Base-by-base conservation (phyloP, 257 asterid genomes). In the Cynanchum wilfordii region DNA sequence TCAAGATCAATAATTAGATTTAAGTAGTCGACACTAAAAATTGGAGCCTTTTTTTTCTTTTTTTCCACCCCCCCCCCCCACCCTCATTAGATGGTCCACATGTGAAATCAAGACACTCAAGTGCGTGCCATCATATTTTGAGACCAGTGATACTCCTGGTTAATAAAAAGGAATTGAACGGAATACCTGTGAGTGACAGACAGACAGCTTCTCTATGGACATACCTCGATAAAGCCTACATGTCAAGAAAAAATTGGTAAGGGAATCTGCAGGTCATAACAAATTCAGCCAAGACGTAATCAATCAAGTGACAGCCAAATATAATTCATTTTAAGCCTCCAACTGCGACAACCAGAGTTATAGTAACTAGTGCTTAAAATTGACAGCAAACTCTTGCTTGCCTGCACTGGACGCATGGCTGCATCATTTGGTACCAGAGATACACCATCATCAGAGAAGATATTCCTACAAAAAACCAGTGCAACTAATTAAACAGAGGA, bases 211-310 rank as follows among this genome's bases (percentile, higher is more conserved):
- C 94, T 69, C 87, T 86, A 4, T 87, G 96, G 70, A 88, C 82
- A 84, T 93, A 91, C 84, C 97, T 88, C 24, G 96, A 78, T 90
- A 89, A 83, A 68, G 93, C 97, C 97, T 90, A 75, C 66, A 79
- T 74, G 78, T 72, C 29, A 66, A 20, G 55, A 66, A 67, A 19
- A 16, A n/a, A 77, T 36, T 75, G 47, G 36, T 60, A 75, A 64
- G 70, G 79, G 66, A 52, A 19, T 4, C 40, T 57, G 29, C 45
- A 76, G 58, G 5, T 45, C 27, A 57, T 0, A 69, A 69, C 71
- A 24, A 75, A 19, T 59, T 69, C 52, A 62, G 60, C 40, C 40
- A 50, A 49, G 65, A 44, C 38, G 25, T 51, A 57, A 16, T 1
- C 3, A 68, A 40, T 56, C 15, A 19, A 10, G 30, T 25, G 51